Percentiles rank a stretch among this genome's conserved stretches.
These are phyloP conservation scores for Xerocomus brunneocitrinus DNA, from an alignment of 768 basidiomycete genomes.

Conservation along the genomic window DNA sequence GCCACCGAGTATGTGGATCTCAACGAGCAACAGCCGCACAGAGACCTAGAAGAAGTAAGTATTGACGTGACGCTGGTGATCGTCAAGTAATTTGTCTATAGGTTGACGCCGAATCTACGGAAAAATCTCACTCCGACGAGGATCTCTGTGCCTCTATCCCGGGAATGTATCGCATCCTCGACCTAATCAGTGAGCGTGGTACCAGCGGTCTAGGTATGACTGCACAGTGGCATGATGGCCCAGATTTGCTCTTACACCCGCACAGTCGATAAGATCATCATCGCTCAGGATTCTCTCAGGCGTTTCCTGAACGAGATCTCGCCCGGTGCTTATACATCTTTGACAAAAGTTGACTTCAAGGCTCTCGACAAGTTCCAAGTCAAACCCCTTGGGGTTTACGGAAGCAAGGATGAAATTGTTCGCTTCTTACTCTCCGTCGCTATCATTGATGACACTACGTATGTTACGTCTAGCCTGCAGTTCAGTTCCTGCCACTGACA, in stretches of 20 bases:
- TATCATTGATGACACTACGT: constrained; percentile 39
- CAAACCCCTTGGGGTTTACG: constrained; percentile 54
- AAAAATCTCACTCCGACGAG: constrained; percentile 6
- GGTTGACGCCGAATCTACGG: constrained; percentile 16
- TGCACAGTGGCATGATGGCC: background rate
- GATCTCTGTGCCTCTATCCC: constrained; percentile 32
- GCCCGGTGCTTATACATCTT: constrained; percentile 49
- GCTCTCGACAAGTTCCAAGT: constrained; percentile 42
- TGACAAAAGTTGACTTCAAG: constrained; percentile 56
- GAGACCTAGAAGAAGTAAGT: constrained; percentile 16
- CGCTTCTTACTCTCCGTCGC: constrained; percentile 39
- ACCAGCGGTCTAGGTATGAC: constrained; percentile 48
- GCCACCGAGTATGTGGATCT: constrained; percentile 12
- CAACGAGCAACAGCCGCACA: constrained; percentile 6
- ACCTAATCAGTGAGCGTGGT: constrained; percentile 48
- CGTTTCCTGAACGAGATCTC: constrained; percentile 43
- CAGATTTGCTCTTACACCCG: background rate
- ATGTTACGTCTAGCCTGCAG: constrained; percentile 13
- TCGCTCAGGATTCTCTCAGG: constrained; percentile 48
- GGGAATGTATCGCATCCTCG: constrained; percentile 50
- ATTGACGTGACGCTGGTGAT: background rate
- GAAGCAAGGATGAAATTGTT: constrained; percentile 47
- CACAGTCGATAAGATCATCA: constrained; percentile 61
- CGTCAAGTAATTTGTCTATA: background rate
- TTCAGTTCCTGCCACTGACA: background rate